phyloP scores from a whole-genome alignment of 768 basidiomycete genomes.

The Pleurotus citrinopileatus region DNA sequence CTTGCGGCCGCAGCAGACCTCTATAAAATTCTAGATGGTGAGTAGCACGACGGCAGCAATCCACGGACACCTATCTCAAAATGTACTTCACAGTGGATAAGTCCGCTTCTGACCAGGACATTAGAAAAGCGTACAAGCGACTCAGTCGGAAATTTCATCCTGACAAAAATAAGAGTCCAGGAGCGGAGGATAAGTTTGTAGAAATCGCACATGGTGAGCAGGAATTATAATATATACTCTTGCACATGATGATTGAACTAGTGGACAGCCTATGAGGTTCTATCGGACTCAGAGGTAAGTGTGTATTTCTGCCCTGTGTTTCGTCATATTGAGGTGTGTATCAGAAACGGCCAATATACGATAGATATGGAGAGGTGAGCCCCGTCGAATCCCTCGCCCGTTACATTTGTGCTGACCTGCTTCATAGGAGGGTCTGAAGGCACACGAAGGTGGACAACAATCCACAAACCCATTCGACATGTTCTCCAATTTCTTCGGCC shows the following conservation, averaged over 20 bases:
- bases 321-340: conserved; percentile 7
- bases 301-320: background rate
- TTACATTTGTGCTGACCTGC: background rate
- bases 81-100: conserved; percentile 47
- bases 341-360: conserved; percentile 92
- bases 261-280: conserved; percentile 81
- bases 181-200: conserved; percentile 83
- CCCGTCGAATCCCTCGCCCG: background rate
- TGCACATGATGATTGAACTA: conserved; percentile 9
- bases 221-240: background rate
- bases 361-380: conserved; percentile 83
- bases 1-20: conserved; percentile 61
- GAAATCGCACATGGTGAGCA: conserved; percentile 83
- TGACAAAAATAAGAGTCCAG: conserved; percentile 89
- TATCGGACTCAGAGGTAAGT: conserved; percentile 79
- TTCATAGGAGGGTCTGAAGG: conserved; percentile 83
- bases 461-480: conserved; percentile 91
- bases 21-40: conserved; percentile 81
- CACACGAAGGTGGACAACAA: conserved; percentile 84
- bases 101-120: conserved; percentile 84
- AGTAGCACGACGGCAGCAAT: conserved; percentile 30
- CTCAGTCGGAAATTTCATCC: conserved; percentile 89
- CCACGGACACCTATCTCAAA: conserved; percentile 16
- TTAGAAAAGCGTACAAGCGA: conserved; percentile 89
- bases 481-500: conserved; percentile 90